Percentiles rank a stretch among this genome's conserved stretches.
These are phyloP conservation scores for Lanmaoa rubissima DNA, from an alignment of 768 basidiomycete genomes.

Conservation along the genomic window DNA sequence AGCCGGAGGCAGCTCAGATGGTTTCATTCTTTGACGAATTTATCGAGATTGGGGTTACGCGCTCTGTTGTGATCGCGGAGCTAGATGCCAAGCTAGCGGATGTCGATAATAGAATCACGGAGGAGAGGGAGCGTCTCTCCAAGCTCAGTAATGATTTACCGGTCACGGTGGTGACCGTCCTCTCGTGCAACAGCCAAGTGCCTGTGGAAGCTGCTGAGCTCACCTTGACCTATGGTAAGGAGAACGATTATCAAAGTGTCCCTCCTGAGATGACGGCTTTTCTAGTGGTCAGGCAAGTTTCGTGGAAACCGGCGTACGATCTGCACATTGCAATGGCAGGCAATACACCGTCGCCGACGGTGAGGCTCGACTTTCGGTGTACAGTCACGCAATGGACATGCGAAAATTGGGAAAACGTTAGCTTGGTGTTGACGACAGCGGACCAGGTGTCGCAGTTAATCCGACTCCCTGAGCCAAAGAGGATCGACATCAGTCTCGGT, in stretches of 20 bases:
- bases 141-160: background rate
- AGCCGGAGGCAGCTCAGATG: constrained; percentile 17
- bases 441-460: constrained; percentile 16
- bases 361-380: constrained; percentile 29
- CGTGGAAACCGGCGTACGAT: constrained; percentile 23
- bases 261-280: background rate
- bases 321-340: constrained; percentile 11
- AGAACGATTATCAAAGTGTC: background rate
- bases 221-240: constrained; percentile 20
- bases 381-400: constrained; percentile 29
- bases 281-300: constrained; percentile 15
- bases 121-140: constrained; percentile 11
- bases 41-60: constrained; percentile 18
- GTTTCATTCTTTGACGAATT: constrained; percentile 23
- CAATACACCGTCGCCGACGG: constrained; percentile 13
- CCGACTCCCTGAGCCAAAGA: constrained; percentile 24
- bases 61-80: constrained; percentile 15
- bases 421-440: constrained; percentile 27
- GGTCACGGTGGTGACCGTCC: constrained; percentile 6
- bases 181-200: constrained; percentile 1
- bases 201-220: constrained; percentile 13
- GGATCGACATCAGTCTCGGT: constrained; percentile 12
- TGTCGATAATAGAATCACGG: constrained; percentile 6
- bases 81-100: constrained; percentile 16
- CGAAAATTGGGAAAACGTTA: constrained; percentile 31